A percentile compares a stretch with the other conserved stretches of the same genome.
phyloP scores from a whole-genome alignment of 192 early-diverging fungal genomes.

The Linnemannia exigua region DNA sequence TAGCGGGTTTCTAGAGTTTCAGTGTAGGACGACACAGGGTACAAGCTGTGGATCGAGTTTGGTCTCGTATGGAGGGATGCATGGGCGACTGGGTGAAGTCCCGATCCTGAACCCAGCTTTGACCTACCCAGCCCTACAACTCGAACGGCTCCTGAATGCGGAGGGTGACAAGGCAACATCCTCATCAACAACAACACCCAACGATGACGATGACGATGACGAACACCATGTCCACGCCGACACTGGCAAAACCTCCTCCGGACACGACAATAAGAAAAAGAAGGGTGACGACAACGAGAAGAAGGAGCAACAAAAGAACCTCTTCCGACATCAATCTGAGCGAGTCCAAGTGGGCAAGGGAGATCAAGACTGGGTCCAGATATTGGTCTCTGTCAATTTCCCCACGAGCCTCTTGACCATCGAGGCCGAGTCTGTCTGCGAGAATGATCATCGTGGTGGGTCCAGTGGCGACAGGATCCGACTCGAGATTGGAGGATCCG shows the following conservation, averaged over 20 bases:
- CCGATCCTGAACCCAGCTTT: constrained; percentile 38
- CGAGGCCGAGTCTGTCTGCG: constrained; percentile 46
- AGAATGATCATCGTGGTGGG: not conserved
- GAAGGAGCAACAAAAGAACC: constrained; percentile 9
- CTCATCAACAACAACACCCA: not conserved
- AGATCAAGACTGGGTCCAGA: constrained; percentile 38
- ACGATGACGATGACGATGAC: not conserved
- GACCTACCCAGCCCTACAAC: constrained; percentile 24
- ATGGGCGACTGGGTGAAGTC: constrained; percentile 25
- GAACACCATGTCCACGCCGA: not conserved
- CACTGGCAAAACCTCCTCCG: not conserved
- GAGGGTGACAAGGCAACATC: not conserved
- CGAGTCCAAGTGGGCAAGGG: constrained; percentile 26
- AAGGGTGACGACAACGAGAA: not conserved
- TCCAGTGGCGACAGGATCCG: constrained; percentile 12
- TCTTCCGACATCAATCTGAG: constrained; percentile 27
- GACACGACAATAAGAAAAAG: not conserved
- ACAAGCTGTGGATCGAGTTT: constrained; percentile 35
- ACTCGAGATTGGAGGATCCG: constrained; percentile 35
- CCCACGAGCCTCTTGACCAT: constrained; percentile 42
- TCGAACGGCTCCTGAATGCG: constrained; percentile 15
- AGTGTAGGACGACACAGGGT: not conserved
- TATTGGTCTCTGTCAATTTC: constrained; percentile 46
- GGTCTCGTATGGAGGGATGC: constrained; percentile 47
- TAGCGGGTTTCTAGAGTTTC: constrained; percentile 39